Base-by-base conservation (phyloP, 2,329 filamentous ascomycete species). In the Aureobasidium lini region DNA sequence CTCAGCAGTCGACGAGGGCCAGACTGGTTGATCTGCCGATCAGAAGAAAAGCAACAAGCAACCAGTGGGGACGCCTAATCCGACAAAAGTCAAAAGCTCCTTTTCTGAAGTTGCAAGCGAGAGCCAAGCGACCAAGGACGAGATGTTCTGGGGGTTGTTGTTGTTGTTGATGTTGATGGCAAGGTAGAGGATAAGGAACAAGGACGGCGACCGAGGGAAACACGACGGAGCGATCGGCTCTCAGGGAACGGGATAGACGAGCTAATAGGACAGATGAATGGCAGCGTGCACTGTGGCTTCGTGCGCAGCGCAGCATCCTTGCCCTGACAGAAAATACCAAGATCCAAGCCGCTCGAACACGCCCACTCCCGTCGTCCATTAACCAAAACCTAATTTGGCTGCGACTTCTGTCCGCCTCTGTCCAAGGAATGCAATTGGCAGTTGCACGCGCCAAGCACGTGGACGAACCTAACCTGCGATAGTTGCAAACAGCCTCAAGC, bases 21-120 rank as follows among this genome's bases (percentile, higher is more conserved):
- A 54, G 50, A 42, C 50, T 39, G 28, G 39, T 13, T 34, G 50
- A 54, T 54, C 50, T 54, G 50, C 50, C 50, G 50, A 54, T 54
- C 50, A 52, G 23, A 39, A 52, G 23, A 23, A 23, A 23, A 23
- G 23, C 23, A 23, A 23, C 23, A 52, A 52, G 49, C 34, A 52
- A 40, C 49, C 23, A 31, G 49, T 52, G 36, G 36, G 49, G 36
- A 54, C 23, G 37, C 49, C 37, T 54, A 28, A 32, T 43, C 37
- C 37, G 29, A 39, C 49, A 16, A 52, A 40, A 28, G 13, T 6
- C 32, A 52, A 40, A 40, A 40, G 18, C 37, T 52, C 47, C 47
- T 49, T 49, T 49, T 16, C 23, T 40, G 29, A 18, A 39, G 48
- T 7, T 52, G 16, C 36, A 52, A 49, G 47, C 47, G 47, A 37